Base-by-base conservation (phyloP, 371 early-diverging fungal genomes). In the Phascolomyces articulosus region DNA sequence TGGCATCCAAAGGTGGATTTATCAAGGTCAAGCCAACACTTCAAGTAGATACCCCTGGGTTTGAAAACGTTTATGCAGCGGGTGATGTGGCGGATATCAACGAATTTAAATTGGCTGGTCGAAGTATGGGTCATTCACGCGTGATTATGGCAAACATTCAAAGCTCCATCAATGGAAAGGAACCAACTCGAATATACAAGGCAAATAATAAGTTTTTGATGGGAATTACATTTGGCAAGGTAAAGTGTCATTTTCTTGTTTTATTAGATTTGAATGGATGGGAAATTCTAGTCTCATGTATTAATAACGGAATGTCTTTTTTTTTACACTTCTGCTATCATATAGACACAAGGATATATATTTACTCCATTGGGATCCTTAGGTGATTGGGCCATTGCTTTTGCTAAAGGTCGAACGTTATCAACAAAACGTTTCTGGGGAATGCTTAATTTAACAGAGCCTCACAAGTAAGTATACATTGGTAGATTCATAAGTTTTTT, bases 51-150 rank as follows among this genome's bases (percentile, higher is more conserved):
- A 60, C 72, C 4, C 57, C 66, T 28, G 66, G 60, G 16, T 67
- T 70, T 9, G 67, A 73, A 8, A 69, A 85, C 60, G 79, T 87
- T 28, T 90, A 85, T 70, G 87, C 81, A 3, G 29, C 84, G 7
- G 90, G 90, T 40, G 90, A 90, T 62, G 84, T 72, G 29, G 83
- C 84, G 20, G 74, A 83, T 48, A 61, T 86, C 44, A 68, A 77
- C 0, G 75, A 79, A 62, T 64, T 79, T 4, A 90, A 90, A 60
- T 60, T 79, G 57, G 88, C 81, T 9, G 82, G 68, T 56, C 72
- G 77, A 64, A 75, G 75, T 7, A 48, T 64, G 23, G 64, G 66
- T 44, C 85, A 87, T 59, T 78, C 72, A 1, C 54, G 63, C 11
- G 64, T 77, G 0, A 78, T 71, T 2, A 68, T 78, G 4, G 66